Base-by-base conservation (phyloP, 2,329 filamentous ascomycete species). In the Colletotrichum brevisporum region DNA sequence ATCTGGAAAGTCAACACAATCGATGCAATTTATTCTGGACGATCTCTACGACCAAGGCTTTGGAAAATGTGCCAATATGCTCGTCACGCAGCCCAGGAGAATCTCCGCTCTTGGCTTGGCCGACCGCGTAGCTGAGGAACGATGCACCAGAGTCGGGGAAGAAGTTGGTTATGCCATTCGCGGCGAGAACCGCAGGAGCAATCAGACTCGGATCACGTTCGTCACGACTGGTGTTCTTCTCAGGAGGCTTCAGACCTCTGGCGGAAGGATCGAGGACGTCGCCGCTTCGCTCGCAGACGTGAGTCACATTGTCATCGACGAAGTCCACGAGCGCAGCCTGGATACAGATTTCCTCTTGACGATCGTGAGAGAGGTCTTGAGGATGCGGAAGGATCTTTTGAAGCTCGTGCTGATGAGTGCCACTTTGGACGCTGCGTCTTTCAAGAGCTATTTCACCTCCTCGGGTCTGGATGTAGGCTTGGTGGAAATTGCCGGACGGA, bases 351-450 rank as follows among this genome's bases (percentile, higher is more conserved):
- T 99, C 76, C 84, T 98, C 10, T 86, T 99, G 60, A 94, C 95
- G 51, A 87, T 99, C 58, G 84, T 99, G 41, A 90, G 94, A 63
- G 93, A 97, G 77, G 93, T 97, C 6, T 81, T 98, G 72, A 88
- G 87, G 67, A 85, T 86, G 73, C 88, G 93, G 56, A 91, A 90
- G 74, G 93, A 97, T 71, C 86, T 97, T 45, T 83, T 98, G 45
- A 97, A 95, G 79, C 87, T 98, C 48, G 90, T 99, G 13, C 85
- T 99, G 43, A 99, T 99, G 96, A 97, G 94, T 80, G 95, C 95
- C 2, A 99, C 95, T 0, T 88, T 98, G 3, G 95, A 99, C 79
- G 94, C 95, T 1, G 88, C 90, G 1, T 90, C 94, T 0, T 98
- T 98, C 79, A 90, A 90, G 72, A 83, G 89, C 64, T 98, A 98